These are phyloP conservation scores for Coniochaeta ligniaria DNA, from an alignment of 2,329 filamentous ascomycete genomes.

Conservation along the genomic window DNA sequence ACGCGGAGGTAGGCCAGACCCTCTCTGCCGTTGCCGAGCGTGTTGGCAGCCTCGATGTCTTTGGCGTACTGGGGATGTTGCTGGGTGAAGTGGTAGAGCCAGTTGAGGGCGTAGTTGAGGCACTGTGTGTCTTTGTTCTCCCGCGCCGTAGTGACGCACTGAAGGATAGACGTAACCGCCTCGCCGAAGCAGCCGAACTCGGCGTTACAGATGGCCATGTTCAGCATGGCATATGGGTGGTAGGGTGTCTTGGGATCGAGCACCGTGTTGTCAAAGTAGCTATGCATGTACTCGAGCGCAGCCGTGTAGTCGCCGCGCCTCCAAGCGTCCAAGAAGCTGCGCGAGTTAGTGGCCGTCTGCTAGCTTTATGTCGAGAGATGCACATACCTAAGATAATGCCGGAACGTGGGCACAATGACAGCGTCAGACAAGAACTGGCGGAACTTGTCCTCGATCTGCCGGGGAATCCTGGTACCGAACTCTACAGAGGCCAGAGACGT, in stretches of 20 bases:
- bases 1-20: conserved; percentile 75
- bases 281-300: conserved; percentile 83
- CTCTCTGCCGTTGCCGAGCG: conserved; percentile 73
- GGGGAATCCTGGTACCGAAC: conserved; percentile 70
- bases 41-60: conserved; percentile 62
- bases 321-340: conserved; percentile 86
- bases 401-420: conserved; percentile 61
- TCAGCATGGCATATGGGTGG: conserved; percentile 92
- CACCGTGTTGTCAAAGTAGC: conserved; percentile 96
- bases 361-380: not conserved
- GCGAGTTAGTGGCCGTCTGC: conserved; percentile 6
- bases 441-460: conserved; percentile 65
- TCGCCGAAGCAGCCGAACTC: conserved; percentile 91
- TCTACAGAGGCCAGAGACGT: conserved; percentile 33
- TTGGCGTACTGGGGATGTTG: conserved; percentile 71
- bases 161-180: conserved; percentile 88
- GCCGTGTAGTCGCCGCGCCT: conserved; percentile 82
- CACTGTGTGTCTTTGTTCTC: conserved; percentile 91
- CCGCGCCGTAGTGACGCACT: conserved; percentile 87
- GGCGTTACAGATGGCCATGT: conserved; percentile 85
- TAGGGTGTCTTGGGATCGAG: conserved; percentile 74
- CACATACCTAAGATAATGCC: conserved; percentile 64
- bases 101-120: conserved; percentile 90
- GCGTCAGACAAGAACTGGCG: conserved; percentile 60
- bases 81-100: conserved; percentile 92